Evolutionary conservation across 108 stramenopile species (phyloP).

Genomic region (Cyclotella sp.): DNA sequence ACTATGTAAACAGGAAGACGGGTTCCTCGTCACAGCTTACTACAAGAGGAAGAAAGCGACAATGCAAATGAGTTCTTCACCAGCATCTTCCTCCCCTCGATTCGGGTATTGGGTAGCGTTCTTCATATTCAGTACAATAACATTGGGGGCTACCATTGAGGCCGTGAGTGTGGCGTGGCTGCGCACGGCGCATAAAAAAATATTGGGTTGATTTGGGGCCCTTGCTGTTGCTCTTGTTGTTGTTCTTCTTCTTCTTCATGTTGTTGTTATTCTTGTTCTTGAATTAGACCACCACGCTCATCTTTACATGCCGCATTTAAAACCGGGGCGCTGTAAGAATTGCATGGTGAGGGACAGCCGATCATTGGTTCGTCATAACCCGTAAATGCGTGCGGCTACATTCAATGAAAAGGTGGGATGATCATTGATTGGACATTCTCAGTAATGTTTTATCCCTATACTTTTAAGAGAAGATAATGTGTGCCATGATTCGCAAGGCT

Average conservation of each 20-base stretch:
- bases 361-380: conserved; percentile 32
- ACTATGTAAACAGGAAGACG: too few species aligned
- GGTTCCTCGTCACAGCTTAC: too few species aligned
- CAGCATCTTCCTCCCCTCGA: conserved; percentile 58
- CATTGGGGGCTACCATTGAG: conserved; percentile 65
- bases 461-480: background rate
- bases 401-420: background rate
- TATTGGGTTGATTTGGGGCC: too few species aligned
- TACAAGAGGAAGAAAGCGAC: too few species aligned
- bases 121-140: conserved; percentile 67
- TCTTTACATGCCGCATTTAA: conserved; percentile 39
- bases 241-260: background rate
- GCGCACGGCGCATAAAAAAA: too few species aligned
- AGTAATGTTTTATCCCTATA: background rate
- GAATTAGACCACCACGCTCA: too few species aligned
- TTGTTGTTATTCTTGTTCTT: too few species aligned
- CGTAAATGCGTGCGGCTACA: conserved; percentile 60
- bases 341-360: conserved; percentile 35
- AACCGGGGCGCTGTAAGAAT: conserved; percentile 49
- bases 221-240: background rate
- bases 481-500: too few species aligned
- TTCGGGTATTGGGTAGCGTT: conserved; percentile 80
- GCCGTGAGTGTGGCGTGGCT: conserved; percentile 50
- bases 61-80: conserved; percentile 3
- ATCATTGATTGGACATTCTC: background rate